Evolutionary conservation across 306 rosid genomes (phyloP), one percentile per base, ranked within the genome.

Genomic region (Alnus glutinosa): DNA sequence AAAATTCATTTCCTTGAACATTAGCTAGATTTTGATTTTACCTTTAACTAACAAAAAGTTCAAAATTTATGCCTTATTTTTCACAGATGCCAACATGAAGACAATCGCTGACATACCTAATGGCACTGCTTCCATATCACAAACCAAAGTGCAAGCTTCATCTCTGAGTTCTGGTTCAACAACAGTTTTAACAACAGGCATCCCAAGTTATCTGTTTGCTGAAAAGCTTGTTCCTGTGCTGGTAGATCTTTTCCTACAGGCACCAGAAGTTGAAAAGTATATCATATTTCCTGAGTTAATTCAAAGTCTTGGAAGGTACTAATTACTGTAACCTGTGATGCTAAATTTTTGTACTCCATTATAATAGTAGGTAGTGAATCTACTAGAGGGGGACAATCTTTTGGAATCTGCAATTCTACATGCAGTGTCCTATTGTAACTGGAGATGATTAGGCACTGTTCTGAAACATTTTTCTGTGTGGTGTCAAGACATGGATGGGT

Each of bases 271-370:
- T 84, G 97, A 92, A 80, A 95, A 91, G 82, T 84, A 85, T 77
- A 89, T 88, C 74, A 78, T 92, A 79, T 92, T 92, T 89, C 97
- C 98, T 63, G 98, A 95, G 86, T 79, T 95, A 71, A 89, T 95
- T 84, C 98, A 90, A 89, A 81, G 96, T 86, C 89, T 95, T 8
- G 98, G 93, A 86, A 92, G 98, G 98, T 95, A 92, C 86, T 78
- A 70, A 55, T 63, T 75, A 68, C 79, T 74, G 81, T 81, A 15
- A 36, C 76, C 34, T 74, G 79, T 81, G 37, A 69, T 73, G 64
- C 71, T 70, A 70, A 30, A 36, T 55, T 59, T 79, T 77, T 79
- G 73, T 63, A 11, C 71, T n/a, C 50, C 18, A 52, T 39, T 85
- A 13, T 36, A 77, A 39, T 72, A 4, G 11, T 10, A 12, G 13